Percentiles rank a stretch among this genome's conserved stretches.
These are phyloP conservation scores for Colletotrichum tanaceti DNA, from an alignment of 2,329 filamentous ascomycete genomes.

Conservation along the genomic window DNA sequence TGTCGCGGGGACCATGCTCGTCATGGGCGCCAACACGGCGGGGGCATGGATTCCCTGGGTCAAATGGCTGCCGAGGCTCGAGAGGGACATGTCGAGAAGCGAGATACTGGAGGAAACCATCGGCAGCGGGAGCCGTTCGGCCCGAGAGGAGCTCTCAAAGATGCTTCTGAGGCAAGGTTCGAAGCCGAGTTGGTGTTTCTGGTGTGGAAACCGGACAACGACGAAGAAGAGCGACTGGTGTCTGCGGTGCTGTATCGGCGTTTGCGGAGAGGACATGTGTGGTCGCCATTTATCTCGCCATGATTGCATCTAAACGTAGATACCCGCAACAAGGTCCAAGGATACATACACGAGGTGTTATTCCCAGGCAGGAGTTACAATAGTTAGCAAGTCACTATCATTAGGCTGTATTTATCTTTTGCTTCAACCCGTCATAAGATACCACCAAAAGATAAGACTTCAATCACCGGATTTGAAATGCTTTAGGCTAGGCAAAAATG, in stretches of 20 bases:
- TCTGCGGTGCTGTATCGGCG: conserved; percentile 30
- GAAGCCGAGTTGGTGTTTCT: conserved; percentile 37
- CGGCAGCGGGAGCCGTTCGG: conserved; percentile 9
- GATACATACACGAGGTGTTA: too few species aligned
- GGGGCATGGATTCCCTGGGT: conserved; percentile 39
- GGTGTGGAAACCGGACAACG: conserved; percentile 26
- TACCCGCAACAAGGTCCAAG: not conserved
- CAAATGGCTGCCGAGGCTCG: conserved; percentile 38
- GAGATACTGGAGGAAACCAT: conserved; percentile 20
- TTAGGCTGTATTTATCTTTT: too few species aligned
- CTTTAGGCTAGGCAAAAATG: not conserved
- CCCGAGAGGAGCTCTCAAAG: conserved; percentile 23
- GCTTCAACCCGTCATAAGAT: too few species aligned
- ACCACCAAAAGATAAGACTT: too few species aligned
- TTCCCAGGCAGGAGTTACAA: accelerated
- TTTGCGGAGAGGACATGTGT: conserved; percentile 26
- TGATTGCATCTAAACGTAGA: conserved; percentile 4
- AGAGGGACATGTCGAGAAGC: conserved; percentile 31
- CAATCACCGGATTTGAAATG: too few species aligned
- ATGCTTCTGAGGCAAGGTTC: conserved; percentile 4
- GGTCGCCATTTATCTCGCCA: conserved; percentile 1
- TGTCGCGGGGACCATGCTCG: conserved; percentile 24
- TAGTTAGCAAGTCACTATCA: too few species aligned
- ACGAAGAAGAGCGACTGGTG: conserved; percentile 32
- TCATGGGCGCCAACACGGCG: conserved; percentile 34